Percentiles rank a stretch among this genome's conserved stretches.
Evolutionary conservation across 2,329 filamentous ascomycete species (phyloP).

Genomic region (Massarina eburnea): DNA sequence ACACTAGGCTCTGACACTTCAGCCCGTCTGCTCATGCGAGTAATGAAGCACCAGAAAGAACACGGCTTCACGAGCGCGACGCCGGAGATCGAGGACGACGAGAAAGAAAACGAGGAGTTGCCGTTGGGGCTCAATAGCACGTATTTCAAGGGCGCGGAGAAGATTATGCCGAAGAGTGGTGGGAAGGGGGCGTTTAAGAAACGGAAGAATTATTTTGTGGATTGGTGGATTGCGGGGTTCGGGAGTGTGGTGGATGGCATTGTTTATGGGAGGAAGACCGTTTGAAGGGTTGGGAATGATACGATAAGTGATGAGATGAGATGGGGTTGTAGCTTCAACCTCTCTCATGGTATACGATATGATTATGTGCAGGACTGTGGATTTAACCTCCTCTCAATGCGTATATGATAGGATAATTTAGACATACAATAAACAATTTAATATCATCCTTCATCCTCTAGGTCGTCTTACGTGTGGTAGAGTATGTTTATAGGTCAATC

Average conservation of each 20-base stretch:
- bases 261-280: constrained; percentile 30
- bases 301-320: background rate
- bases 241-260: constrained; percentile 47
- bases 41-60: constrained; percentile 55
- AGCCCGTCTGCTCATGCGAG: constrained; percentile 51
- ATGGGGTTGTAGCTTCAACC: no score
- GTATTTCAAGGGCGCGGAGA: constrained; percentile 50
- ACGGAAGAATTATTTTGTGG: constrained; percentile 47
- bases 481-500: no score
- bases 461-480: no score
- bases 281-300: background rate
- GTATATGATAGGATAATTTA: no score
- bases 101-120: constrained; percentile 44
- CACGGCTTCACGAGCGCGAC: constrained; percentile 47
- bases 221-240: constrained; percentile 47
- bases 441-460: no score
- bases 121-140: constrained; percentile 54
- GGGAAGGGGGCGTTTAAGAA: constrained; percentile 47
- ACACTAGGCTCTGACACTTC: constrained; percentile 62
- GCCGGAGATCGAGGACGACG: constrained; percentile 47
- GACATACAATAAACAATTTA: no score
- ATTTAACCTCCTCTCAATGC: no score
- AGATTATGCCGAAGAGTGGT: constrained; percentile 52
- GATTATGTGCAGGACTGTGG: no score
- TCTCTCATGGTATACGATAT: no score